Evolutionary conservation across 2,329 filamentous ascomycete species (phyloP).

Genomic region (Verticillium klebahnii): DNA sequence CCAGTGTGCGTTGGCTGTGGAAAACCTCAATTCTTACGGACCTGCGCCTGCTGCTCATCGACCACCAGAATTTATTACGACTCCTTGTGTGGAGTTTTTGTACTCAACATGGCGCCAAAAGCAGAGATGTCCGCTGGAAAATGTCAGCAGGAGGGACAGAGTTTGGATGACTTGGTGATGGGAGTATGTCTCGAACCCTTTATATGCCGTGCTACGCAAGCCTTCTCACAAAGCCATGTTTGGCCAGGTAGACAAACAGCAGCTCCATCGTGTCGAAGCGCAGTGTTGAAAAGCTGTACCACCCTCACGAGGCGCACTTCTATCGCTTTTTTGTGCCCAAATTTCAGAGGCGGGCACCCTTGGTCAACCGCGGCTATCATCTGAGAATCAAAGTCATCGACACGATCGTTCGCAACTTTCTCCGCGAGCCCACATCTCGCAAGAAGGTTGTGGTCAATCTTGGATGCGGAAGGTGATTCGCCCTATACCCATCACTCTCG

Average conservation of each 20-base stretch:
- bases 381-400: slow-evolving; percentile 81
- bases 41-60: background rate
- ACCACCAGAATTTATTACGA: background rate
- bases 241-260: slow-evolving; percentile 65
- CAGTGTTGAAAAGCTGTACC: slow-evolving; percentile 84
- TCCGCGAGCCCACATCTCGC: slow-evolving; percentile 45
- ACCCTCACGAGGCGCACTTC: slow-evolving; percentile 71
- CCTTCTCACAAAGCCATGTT: background rate
- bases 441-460: slow-evolving; percentile 78
- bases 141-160: slow-evolving; percentile 10
- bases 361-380: slow-evolving; percentile 90
- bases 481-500: background rate
- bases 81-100: background rate
- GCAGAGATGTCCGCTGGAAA: background rate
- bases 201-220: background rate
- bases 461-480: slow-evolving; percentile 80
- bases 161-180: slow-evolving; percentile 49
- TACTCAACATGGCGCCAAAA: background rate
- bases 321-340: slow-evolving; percentile 86
- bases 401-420: slow-evolving; percentile 66
- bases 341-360: slow-evolving; percentile 74
- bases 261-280: slow-evolving; percentile 90
- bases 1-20: background rate
- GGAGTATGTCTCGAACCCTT: slow-evolving; percentile 34
- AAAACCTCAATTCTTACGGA: background rate